Evolutionary conservation across 2,329 filamentous ascomycete genomes (phyloP).

Genomic region (Monilinia aucupariae): DNA sequence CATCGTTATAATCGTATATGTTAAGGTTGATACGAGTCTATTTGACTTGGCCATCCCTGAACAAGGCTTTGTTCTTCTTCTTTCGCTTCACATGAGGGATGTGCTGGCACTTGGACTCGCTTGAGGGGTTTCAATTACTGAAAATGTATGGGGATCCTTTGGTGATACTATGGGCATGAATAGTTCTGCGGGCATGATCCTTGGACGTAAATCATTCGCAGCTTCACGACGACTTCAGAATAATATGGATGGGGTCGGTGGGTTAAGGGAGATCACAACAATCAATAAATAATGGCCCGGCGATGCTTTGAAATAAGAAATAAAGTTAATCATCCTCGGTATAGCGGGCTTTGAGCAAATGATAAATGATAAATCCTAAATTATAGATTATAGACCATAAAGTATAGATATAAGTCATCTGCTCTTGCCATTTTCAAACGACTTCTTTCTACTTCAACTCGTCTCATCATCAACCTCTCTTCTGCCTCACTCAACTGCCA

Average conservation of each 20-base stretch:
- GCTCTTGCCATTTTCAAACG: neutral
- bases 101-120: conserved; percentile 11
- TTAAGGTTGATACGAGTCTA: neutral
- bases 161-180: conserved; percentile 9
- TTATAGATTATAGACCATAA: too few relatives aligned
- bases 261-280: conserved; percentile 1
- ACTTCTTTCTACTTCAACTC: neutral
- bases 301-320: neutral
- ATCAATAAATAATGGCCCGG: conserved; percentile 2
- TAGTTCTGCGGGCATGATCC: neutral
- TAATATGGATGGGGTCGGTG: neutral
- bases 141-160: neutral
- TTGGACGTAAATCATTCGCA: neutral
- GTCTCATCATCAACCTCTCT: neutral
- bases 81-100: conserved; percentile 2
- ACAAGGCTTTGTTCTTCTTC: neutral
- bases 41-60: conserved; percentile 12
- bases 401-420: conserved; percentile 4
- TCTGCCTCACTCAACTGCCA: neutral
- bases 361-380: too few relatives aligned
- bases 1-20: neutral
- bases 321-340: neutral
- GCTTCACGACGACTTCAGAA: conserved; percentile 4
- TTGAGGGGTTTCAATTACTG: neutral
- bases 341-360: neutral